These are phyloP conservation scores for Exobasidium cylindrosporum DNA, from an alignment of 1,284 basidiomycete species.

Conservation along the genomic window DNA sequence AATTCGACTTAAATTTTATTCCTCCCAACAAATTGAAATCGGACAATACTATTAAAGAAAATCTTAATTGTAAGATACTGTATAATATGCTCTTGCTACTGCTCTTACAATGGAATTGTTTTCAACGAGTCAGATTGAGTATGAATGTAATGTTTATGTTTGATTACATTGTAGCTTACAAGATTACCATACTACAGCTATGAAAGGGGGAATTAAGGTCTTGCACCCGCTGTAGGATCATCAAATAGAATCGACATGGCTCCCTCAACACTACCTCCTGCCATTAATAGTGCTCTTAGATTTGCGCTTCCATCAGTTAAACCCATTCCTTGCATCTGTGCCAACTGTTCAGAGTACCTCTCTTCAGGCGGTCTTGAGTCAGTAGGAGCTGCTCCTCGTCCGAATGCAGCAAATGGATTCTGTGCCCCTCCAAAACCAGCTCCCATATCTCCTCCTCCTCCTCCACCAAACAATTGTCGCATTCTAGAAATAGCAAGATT, in stretches of 20 bases:
- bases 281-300: conserved; percentile 43
- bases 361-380: conserved; percentile 48
- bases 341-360: conserved; percentile 46
- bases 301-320: conserved; percentile 48
- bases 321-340: conserved; percentile 51
- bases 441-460: conserved; percentile 6
- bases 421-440: conserved; percentile 14
- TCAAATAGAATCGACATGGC: conserved; percentile 15
- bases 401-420: conserved; percentile 18
- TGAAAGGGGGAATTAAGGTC: conserved; percentile 4
- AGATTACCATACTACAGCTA: too few relatives aligned
- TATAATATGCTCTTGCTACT: too few relatives aligned
- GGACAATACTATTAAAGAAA: too few relatives aligned
- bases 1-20: too few relatives aligned
- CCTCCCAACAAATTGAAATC: too few relatives aligned
- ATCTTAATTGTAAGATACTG: too few relatives aligned
- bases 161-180: too few relatives aligned
- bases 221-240: conserved; percentile 10
- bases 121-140: too few relatives aligned
- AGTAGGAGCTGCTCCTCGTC: conserved; percentile 17
- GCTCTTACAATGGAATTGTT: too few relatives aligned
- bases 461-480: conserved; percentile 14
- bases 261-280: conserved; percentile 29
- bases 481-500: conserved; percentile 5
- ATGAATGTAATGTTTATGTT: too few relatives aligned